These are phyloP conservation scores for Gastroboletus turbinatus DNA, from an alignment of 1,284 basidiomycete genomes.

Conservation along the genomic window DNA sequence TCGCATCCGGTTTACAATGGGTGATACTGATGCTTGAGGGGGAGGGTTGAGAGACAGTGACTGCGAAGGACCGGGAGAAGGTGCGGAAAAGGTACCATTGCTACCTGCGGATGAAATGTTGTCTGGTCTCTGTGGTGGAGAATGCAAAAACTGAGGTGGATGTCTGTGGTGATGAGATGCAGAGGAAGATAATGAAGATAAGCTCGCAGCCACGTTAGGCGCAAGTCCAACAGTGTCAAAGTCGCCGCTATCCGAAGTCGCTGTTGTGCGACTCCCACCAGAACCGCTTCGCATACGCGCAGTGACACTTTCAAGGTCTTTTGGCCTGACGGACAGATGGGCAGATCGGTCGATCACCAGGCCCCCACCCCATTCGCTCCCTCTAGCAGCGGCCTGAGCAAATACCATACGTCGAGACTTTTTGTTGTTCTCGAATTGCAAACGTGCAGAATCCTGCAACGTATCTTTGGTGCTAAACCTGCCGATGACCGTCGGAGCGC, in stretches of 20 bases:
- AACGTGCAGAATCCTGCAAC: constrained; percentile 72
- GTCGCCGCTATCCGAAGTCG: constrained; percentile 72
- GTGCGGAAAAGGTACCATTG: constrained; percentile 44
- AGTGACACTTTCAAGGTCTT: constrained; percentile 34
- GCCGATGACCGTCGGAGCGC: constrained; percentile 14
- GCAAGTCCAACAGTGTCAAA: constrained; percentile 46
- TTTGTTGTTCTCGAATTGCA: constrained; percentile 76
- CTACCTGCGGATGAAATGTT: constrained; percentile 41
- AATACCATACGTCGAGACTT: constrained; percentile 65
- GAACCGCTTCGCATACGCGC: constrained; percentile 76
- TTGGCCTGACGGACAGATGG: constrained; percentile 42
- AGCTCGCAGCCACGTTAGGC: constrained; percentile 39
- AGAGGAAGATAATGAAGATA: constrained; percentile 50
- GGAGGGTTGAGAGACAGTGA: constrained; percentile 38
- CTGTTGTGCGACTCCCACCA: constrained; percentile 72
- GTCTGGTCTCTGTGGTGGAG: constrained; percentile 38
- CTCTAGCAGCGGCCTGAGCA: constrained; percentile 64
- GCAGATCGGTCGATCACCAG: constrained; percentile 39
- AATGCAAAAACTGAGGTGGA: constrained; percentile 50
- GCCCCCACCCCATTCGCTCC: constrained; percentile 54
- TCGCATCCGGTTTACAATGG: constrained; percentile 72
- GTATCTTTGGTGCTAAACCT: constrained; percentile 72
- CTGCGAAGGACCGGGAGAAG: constrained; percentile 45
- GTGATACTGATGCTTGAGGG: constrained; percentile 52
- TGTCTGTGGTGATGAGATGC: constrained; percentile 47